Evolutionary conservation across 441 rosid species (phyloP), one percentile per base, ranked within the genome.

Genomic region (Croton laevigatus): DNA sequence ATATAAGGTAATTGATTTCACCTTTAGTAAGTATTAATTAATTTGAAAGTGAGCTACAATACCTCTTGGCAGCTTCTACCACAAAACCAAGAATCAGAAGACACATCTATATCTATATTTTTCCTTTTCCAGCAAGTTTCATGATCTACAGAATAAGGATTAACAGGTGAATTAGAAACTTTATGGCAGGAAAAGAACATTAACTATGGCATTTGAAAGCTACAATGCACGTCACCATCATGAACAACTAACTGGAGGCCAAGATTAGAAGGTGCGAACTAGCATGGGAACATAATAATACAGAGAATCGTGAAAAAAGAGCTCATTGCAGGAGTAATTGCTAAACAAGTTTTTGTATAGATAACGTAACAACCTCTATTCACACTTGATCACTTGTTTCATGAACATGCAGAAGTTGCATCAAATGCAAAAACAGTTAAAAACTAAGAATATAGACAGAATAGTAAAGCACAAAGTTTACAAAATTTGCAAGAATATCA

Each of bases 61-160:
- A 93, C 98, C 97, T 87, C 87, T 75, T 82, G 88, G 66, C 96
- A 91, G 76, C 73, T 78, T 83, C 61, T 78, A 72, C 89, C 74
- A 69, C 98, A 91, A 78, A 89, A 87, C 87, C 90, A 87, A 74
- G 83, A 51, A 61, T 73, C 85, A 75, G 88, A 78, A 73, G 72
- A 77, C 63, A 61, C 76, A 71, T 71, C 88, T 78, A 77, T 72
- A 71, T 73, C 62, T 62, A 52, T 73, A 68, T 61, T 65, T 73
- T 42, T 69, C 71, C 75, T 85, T 72, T 79, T 63, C 81, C 81
- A 77, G 82, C 98, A 93, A 32, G 76, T 75, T 36, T 69, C 81
- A 71, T 93, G 98, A 89, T 87, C 98, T 93, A 87, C 62, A 78
- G 60, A 53, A 67, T 58, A 71, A 55, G 55, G 71, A 70, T 75